Evolutionary conservation across 129 eudicot species (phyloP).

Genomic region (Smallanthus sonchifolius): DNA sequence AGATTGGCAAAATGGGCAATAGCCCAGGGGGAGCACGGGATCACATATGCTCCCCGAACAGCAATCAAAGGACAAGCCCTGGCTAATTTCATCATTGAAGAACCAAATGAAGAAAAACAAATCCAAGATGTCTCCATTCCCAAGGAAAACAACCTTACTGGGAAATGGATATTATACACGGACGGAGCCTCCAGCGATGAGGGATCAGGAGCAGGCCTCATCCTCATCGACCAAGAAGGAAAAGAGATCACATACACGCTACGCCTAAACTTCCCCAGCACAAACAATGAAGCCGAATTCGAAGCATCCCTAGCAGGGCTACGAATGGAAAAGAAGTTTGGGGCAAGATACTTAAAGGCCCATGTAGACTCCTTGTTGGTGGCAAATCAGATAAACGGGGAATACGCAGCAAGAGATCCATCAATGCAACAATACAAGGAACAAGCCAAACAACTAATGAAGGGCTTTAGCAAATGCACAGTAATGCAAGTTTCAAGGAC

Average conservation of each 20-base stretch:
- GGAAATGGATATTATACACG: not conserved
- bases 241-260: not conserved
- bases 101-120: not conserved
- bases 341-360: not conserved
- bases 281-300: not conserved
- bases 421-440: not conserved
- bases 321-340: not conserved
- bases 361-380: not conserved
- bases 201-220: not conserved
- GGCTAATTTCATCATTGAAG: not conserved
- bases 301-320: not conserved
- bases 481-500: not conserved
- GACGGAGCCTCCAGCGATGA: not conserved
- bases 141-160: no score
- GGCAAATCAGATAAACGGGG: not conserved
- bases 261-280: not conserved
- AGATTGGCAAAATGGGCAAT: not conserved
- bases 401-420: not conserved
- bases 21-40: not conserved
- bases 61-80: not conserved
- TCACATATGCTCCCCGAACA: not conserved
- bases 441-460: not conserved
- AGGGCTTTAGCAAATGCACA: not conserved
- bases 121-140: no score
- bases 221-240: not conserved